phyloP scores from a whole-genome alignment of 2,329 filamentous ascomycete species.

The Xylariaceae sp. region DNA sequence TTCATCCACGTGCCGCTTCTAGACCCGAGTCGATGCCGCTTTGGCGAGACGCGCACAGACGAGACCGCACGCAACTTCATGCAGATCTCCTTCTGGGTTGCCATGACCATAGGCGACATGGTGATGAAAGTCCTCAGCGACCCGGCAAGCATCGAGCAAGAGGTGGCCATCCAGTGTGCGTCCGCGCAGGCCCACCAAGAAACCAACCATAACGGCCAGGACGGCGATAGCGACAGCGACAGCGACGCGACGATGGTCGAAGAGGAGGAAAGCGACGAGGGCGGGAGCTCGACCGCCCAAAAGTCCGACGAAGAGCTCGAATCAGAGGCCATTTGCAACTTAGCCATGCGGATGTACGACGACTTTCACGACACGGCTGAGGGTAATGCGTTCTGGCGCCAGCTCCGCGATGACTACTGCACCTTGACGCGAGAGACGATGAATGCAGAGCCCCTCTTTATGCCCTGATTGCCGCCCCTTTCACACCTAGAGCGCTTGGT shows the following conservation, averaged over 20 bases:
- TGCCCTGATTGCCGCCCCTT: no score
- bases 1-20: conserved; percentile 10
- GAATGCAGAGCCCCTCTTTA: background rate
- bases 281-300: no score
- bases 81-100: conserved; percentile 10
- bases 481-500: no score
- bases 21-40: conserved; percentile 9
- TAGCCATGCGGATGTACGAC: background rate
- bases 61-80: conserved; percentile 1
- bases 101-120: conserved; percentile 1
- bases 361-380: background rate
- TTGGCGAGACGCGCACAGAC: background rate
- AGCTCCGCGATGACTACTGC: background rate
- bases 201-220: no score
- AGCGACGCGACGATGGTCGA: no score
- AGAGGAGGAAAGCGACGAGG: no score
- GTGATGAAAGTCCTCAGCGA: conserved; percentile 1
- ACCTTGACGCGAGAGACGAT: background rate
- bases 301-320: no score
- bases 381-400: background rate
- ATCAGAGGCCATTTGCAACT: background rate
- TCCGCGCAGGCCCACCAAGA: no score
- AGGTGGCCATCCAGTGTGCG: no score
- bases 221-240: no score
- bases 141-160: background rate